These are phyloP conservation scores for Brassica rapa DNA, from an alignment of 345 rosid genomes.

Conservation along the genomic window DNA sequence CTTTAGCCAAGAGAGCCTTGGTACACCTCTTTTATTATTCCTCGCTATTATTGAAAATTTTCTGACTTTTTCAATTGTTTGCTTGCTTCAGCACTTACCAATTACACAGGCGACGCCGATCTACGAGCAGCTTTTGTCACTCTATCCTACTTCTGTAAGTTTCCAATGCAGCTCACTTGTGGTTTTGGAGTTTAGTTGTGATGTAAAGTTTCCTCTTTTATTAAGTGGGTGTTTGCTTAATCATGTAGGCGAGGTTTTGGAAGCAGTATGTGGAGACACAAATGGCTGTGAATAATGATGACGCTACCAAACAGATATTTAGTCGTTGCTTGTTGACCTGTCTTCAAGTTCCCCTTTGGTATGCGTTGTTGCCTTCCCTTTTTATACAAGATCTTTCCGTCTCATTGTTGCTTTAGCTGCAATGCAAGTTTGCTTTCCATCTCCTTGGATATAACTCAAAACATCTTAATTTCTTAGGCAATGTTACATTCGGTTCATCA, in stretches of 20 bases:
- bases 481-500: constrained; percentile 89
- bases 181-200: neutral
- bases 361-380: constrained; percentile 23
- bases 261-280: constrained; percentile 93
- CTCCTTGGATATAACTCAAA: constrained; percentile 10
- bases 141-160: constrained; percentile 92
- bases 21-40: constrained; percentile 36
- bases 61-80: constrained; percentile 13
- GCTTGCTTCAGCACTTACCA: constrained; percentile 61
- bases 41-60: neutral
- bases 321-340: constrained; percentile 90
- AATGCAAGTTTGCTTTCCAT: constrained; percentile 10
- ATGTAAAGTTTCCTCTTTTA: constrained; percentile 2
- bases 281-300: constrained; percentile 82
- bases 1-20: constrained; percentile 68
- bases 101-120: constrained; percentile 72
- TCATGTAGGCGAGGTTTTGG: constrained; percentile 83
- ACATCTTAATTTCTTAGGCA: constrained; percentile 52
- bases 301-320: constrained; percentile 89
- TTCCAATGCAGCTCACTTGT: too few relatives aligned
- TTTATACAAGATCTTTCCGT: neutral
- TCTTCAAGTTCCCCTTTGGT: constrained; percentile 96
- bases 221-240: constrained; percentile 9
- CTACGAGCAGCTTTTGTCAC: constrained; percentile 78
- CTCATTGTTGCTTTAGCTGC: constrained; percentile 1